These are phyloP conservation scores for Saccharomyces paradoxus DNA, from an alignment of 805 yeast genomes.

Conservation along the genomic window DNA sequence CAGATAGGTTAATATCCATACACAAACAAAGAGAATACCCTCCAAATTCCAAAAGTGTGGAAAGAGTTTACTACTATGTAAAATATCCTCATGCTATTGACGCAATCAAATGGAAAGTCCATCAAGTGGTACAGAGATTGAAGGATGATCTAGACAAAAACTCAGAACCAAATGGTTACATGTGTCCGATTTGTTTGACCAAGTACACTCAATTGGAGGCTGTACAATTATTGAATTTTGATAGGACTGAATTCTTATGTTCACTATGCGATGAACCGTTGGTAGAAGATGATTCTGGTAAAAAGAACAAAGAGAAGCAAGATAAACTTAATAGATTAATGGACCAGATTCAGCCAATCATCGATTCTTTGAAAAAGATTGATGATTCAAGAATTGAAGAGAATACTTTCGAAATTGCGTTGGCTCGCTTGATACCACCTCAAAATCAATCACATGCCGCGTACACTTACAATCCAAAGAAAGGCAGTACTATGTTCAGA, in stretches of 20 bases:
- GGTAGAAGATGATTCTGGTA: conserved; percentile 81
- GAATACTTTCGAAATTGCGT: conserved; percentile 79
- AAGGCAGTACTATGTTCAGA: conserved; percentile 38
- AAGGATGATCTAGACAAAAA: conserved; percentile 78
- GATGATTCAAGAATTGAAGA: conserved; percentile 77
- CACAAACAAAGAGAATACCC: conserved; percentile 68
- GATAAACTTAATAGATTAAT: conserved; percentile 73
- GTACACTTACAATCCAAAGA: conserved; percentile 52
- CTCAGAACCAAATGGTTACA: conserved; percentile 87
- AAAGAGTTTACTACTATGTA: conserved; percentile 75
- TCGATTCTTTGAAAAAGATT: conserved; percentile 71
- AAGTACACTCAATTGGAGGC: conserved; percentile 85
- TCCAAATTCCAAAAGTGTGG: conserved; percentile 54
- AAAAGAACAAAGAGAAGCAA: conserved; percentile 73
- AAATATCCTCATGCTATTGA: conserved; percentile 92
- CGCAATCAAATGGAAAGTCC: conserved; percentile 93
- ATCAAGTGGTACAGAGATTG: conserved; percentile 67
- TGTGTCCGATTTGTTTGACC: conserved; percentile 78
- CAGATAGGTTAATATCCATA: conserved; percentile 68
- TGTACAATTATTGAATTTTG: conserved; percentile 70
- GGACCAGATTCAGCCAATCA: conserved; percentile 84
- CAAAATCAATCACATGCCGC: conserved; percentile 60
- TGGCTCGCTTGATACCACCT: conserved; percentile 79
- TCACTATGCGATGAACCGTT: conserved; percentile 71
- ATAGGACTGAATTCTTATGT: conserved; percentile 72